phyloP scores from a whole-genome alignment of 164 flowering plant genomes.

The Euptelea pleiosperma region DNA sequence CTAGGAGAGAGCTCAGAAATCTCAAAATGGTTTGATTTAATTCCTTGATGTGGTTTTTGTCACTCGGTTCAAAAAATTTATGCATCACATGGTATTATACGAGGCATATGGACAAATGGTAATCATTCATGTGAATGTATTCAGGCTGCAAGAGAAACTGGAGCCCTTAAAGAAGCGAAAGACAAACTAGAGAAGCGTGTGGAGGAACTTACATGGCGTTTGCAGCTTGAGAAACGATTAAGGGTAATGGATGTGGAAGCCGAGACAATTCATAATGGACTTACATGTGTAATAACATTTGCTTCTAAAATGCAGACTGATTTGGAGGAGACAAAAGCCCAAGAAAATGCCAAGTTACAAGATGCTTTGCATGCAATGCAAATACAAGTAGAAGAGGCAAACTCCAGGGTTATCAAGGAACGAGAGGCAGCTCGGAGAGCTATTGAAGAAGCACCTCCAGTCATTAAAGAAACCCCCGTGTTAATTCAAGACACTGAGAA shows the following conservation, averaged over 20 bases:
- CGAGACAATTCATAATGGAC: background rate
- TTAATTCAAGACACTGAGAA: constrained; percentile 85
- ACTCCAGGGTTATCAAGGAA: constrained; percentile 60
- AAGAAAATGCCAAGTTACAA: constrained; percentile 80
- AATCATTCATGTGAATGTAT: constrained; percentile 7
- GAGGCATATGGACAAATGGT: constrained; percentile 3
- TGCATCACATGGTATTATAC: background rate
- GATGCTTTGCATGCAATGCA: constrained; percentile 78
- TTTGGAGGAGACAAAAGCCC: constrained; percentile 87
- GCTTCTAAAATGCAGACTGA: constrained; percentile 55
- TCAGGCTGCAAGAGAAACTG: constrained; percentile 98
- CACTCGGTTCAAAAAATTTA: background rate
- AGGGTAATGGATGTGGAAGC: constrained; percentile 42
- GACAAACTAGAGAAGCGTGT: constrained; percentile 98
- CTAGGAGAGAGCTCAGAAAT: constrained; percentile 78
- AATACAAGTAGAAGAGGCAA: constrained; percentile 80
- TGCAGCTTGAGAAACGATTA: constrained; percentile 87
- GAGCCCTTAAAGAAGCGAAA: constrained; percentile 96
- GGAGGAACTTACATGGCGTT: constrained; percentile 98
- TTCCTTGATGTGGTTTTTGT: constrained; percentile 7
- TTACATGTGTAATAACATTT: background rate
- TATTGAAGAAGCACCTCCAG: constrained; percentile 96
- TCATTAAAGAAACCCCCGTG: constrained; percentile 92
- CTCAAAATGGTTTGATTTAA: constrained; percentile 77
- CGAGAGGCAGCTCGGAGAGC: constrained; percentile 91